These are phyloP conservation scores for Solanum etuberosum DNA, from an alignment of 257 asterid species.

Conservation along the genomic window DNA sequence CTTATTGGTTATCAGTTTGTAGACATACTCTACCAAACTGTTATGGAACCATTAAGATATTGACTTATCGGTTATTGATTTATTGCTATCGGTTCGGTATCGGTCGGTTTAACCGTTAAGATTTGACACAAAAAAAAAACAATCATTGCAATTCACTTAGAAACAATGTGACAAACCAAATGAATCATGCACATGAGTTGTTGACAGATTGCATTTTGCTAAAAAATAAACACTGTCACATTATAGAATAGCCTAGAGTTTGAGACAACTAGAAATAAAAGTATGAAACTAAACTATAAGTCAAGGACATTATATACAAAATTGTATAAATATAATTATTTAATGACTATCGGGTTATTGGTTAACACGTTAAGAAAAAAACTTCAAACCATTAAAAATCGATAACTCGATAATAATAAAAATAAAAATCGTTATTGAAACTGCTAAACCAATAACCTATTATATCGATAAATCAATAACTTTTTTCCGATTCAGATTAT, in stretches of 20 bases:
- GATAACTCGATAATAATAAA: too few relatives aligned
- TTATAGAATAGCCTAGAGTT: neutral
- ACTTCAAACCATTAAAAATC: too few relatives aligned
- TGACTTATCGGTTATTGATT: neutral
- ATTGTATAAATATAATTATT: too few relatives aligned
- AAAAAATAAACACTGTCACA: neutral
- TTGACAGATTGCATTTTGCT: neutral
- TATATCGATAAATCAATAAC: too few relatives aligned
- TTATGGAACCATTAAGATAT: too few relatives aligned
- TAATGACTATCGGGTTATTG: neutral
- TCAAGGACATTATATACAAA: too few relatives aligned
- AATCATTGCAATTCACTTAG: neutral
- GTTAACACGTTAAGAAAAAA: neutral
- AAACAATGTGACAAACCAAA: neutral
- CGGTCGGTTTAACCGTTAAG: too few relatives aligned
- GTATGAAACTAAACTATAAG: neutral
- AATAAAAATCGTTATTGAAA: too few relatives aligned
- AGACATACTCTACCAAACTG: neutral
- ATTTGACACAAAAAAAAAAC: too few relatives aligned
- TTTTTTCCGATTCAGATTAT: neutral
- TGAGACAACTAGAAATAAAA: neutral
- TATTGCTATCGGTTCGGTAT: too few relatives aligned
- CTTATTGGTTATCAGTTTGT: too few relatives aligned
- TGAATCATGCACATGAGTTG: neutral
- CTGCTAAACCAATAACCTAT: neutral